phyloP scores from a whole-genome alignment of 108 stramenopile genomes.

The Nannochloropsis salina region DNA sequence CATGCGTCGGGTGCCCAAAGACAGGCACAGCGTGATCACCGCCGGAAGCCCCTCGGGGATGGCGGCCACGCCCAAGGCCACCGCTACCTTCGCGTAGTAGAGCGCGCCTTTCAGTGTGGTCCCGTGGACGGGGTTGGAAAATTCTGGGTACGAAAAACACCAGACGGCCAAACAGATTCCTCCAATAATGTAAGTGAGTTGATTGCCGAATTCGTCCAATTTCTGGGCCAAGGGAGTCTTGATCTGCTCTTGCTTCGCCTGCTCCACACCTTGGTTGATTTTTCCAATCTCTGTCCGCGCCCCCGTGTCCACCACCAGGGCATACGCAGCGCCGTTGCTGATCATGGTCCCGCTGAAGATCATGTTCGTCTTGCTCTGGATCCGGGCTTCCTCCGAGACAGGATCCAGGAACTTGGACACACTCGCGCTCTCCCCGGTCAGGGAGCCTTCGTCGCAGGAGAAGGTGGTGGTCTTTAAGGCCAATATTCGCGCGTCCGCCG shows the following conservation, averaged over 20 bases:
- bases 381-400: slow-evolving; percentile 40
- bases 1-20: slow-evolving; percentile 83
- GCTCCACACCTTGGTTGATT: slow-evolving; percentile 65
- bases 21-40: slow-evolving; percentile 68
- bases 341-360: slow-evolving; percentile 88
- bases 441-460: slow-evolving; percentile 51
- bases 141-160: slow-evolving; percentile 77
- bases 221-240: slow-evolving; percentile 88
- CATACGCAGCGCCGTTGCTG: slow-evolving; percentile 74
- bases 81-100: slow-evolving; percentile 70
- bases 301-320: slow-evolving; percentile 77
- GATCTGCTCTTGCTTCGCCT: slow-evolving; percentile 59
- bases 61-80: slow-evolving; percentile 95
- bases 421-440: slow-evolving; percentile 58
- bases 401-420: slow-evolving; percentile 51
- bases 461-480: slow-evolving; percentile 60
- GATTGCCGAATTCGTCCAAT: slow-evolving; percentile 88
- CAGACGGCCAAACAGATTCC: slow-evolving; percentile 83
- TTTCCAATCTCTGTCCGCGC: slow-evolving; percentile 92
- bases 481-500: slow-evolving; percentile 76
- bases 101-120: slow-evolving; percentile 56
- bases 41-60: slow-evolving; percentile 86
- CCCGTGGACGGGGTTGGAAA: slow-evolving; percentile 60
- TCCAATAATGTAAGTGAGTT: slow-evolving; percentile 85
- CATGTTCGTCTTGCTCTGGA: slow-evolving; percentile 81